These are phyloP conservation scores for Vitis hybrid DNA, from an alignment of 177 flowering plant species.

Conservation along the genomic window DNA sequence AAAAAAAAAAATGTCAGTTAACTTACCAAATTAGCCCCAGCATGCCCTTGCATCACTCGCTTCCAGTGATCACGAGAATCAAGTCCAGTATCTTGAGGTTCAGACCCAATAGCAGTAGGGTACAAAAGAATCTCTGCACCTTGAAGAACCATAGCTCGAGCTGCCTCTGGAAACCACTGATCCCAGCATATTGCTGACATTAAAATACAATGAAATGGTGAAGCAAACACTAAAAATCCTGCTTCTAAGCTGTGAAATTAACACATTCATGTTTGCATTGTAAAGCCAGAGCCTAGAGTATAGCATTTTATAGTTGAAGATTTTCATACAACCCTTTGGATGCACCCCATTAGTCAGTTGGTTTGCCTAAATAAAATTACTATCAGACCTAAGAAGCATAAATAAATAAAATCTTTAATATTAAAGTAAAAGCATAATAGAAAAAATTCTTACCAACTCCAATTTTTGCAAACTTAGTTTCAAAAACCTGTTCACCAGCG, in stretches of 20 bases:
- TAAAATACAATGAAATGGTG: background rate
- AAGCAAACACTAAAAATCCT: background rate
- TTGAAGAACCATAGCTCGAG: slow-evolving; percentile 96
- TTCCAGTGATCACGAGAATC: slow-evolving; percentile 98
- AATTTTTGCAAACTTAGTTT: slow-evolving; percentile 88
- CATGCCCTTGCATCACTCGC: slow-evolving; percentile 99
- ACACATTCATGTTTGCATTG: too few relatives aligned
- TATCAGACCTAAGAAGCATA: background rate
- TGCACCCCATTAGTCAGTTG: background rate
- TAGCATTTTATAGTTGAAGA: background rate
- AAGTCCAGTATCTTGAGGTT: slow-evolving; percentile 91
- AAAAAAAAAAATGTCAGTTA: background rate
- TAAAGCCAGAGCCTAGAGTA: too few relatives aligned
- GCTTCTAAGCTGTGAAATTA: background rate
- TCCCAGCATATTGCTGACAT: slow-evolving; percentile 96
- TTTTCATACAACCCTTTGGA: background rate
- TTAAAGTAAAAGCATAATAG: background rate
- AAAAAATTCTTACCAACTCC: slow-evolving; percentile 76
- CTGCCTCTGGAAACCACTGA: slow-evolving; percentile 99
- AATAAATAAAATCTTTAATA: background rate
- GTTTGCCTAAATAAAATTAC: background rate
- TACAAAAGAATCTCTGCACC: slow-evolving; percentile 96
- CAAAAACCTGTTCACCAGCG: slow-evolving; percentile 71
- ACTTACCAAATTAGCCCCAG: slow-evolving; percentile 93
- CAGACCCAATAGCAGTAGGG: slow-evolving; percentile 98